Evolutionary conservation across 208 protist genomes (phyloP), one percentile per base, ranked within the genome.

Genomic region (Vickermania ingenoplastis): DNA sequence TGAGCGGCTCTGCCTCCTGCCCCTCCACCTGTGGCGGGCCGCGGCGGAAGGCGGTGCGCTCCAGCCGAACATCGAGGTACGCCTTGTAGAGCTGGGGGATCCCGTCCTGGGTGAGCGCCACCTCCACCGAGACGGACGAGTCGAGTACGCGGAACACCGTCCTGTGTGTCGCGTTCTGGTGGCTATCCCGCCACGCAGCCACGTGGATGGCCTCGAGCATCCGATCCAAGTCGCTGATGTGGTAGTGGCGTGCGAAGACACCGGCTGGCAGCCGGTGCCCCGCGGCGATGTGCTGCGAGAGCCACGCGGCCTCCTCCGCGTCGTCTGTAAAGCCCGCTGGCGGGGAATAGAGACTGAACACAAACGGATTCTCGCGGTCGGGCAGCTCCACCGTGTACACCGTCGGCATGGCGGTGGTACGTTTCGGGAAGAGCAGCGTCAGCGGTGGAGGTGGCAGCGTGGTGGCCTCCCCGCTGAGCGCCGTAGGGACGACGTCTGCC

Each of bases 41-140:
- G 29, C 57, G 36, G 5, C 14, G 17, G 57, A 55, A 61, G 57
- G 27, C 36, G 49, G 3, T 11, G 41, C 53, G 30, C 55, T 65
- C 31, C 61, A 71, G 49, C 59, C 30, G 28, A 77, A 76, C 5
- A 49, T 69, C 4, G 3, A 89, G 55, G 62, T 75, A 86, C 5
- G 76, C 78, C 28, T 75, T 69, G 29, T 59, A 61, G 27, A 81
- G 61, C 45, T 73, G 62, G 1, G 81, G 81, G 24, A 92, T 66
- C 31, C 85, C 85, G 49, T 75, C 86, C 53, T 86, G 77, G 0
- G 79, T 69, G 3, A 80, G 56, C 14, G 63, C 57, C 25, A 70
- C 70, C 53, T 89, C 85, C 53, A 85, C 61, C 3, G 86, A 72
- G 41, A 92, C 73, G 57, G 80, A 71, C 3, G 71, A 63, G 7